Conservation (phyloP, 352 stramenopile species). For the Pythium volutum region DNA sequence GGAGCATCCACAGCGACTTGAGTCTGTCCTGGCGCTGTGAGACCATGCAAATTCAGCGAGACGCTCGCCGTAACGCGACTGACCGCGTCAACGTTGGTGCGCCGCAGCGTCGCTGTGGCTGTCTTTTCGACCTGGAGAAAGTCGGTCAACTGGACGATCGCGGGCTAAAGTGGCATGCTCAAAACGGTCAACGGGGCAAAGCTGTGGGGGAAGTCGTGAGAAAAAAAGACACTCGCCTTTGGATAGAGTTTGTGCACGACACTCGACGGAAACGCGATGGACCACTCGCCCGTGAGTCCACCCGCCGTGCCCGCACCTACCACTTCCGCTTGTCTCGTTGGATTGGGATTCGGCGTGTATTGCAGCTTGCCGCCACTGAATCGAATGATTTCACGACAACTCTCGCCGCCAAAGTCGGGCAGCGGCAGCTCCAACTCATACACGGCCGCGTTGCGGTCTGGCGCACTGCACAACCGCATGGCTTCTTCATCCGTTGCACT, state of each 20-base stretch:
- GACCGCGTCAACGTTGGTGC: slow-evolving; percentile 28
- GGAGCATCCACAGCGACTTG: slow-evolving; percentile 9
- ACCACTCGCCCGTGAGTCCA: slow-evolving; percentile 41
- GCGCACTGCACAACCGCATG: slow-evolving; percentile 28
- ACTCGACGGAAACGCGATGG: slow-evolving; percentile 35
- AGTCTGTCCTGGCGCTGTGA: slow-evolving; percentile 34
- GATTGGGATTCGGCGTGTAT: slow-evolving; percentile 26
- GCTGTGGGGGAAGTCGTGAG: background rate
- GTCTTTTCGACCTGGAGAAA: slow-evolving; percentile 52
- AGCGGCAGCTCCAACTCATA: slow-evolving; percentile 58
- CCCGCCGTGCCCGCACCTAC: background rate
- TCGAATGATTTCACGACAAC: background rate
- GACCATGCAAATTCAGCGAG: slow-evolving; percentile 32
- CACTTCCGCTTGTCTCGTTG: background rate
- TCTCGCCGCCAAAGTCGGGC: slow-evolving; percentile 26
- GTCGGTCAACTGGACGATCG: slow-evolving; percentile 36
- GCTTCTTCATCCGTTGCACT: slow-evolving; percentile 52
- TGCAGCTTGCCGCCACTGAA: slow-evolving; percentile 45
- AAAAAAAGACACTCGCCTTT: slow-evolving; percentile 25
- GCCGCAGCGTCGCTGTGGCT: slow-evolving; percentile 31
- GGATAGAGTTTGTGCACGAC: slow-evolving; percentile 36
- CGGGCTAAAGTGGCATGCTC: slow-evolving; percentile 22
- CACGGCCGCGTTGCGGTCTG: slow-evolving; percentile 37
- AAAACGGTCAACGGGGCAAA: background rate
- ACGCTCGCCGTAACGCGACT: slow-evolving; percentile 36